A percentile compares a stretch with the other conserved stretches of the same genome.
These are phyloP conservation scores for Syzygium grande DNA, from an alignment of 345 rosid species.

Conservation along the genomic window DNA sequence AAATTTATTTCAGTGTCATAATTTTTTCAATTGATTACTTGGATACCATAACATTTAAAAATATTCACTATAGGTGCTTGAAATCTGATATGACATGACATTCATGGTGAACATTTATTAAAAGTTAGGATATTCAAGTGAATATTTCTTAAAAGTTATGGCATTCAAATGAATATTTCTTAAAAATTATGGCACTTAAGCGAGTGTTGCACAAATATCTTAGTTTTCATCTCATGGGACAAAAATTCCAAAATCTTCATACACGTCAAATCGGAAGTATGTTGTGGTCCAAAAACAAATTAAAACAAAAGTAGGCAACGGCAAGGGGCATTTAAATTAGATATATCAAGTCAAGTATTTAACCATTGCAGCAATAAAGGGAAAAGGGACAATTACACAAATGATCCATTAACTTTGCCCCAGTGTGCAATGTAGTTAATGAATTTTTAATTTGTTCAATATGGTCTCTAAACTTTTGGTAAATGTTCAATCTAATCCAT, in stretches of 20 bases:
- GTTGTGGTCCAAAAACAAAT: neutral
- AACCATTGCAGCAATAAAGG: neutral
- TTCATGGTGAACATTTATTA: neutral
- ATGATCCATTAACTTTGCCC: too few relatives aligned
- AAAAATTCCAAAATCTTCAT: neutral
- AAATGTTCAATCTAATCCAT: too few relatives aligned
- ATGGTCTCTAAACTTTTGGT: too few relatives aligned
- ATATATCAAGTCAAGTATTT: neutral
- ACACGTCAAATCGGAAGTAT: neutral
- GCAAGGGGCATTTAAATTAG: neutral
- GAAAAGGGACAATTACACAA: neutral
- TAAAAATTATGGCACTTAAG: neutral
- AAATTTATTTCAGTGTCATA: neutral
- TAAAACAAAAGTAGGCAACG: neutral
- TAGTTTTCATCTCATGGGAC: neutral
- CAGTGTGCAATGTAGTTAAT: too few relatives aligned
- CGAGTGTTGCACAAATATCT: neutral
- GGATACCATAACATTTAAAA: too few relatives aligned
- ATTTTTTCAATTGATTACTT: too few relatives aligned
- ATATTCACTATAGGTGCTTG: rapidly evolving
- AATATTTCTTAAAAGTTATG: too few relatives aligned
- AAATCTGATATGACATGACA: too few relatives aligned
- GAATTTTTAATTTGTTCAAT: too few relatives aligned
- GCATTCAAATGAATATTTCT: too few relatives aligned
- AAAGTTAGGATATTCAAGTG: too few relatives aligned